Percentiles rank a stretch among this genome's conserved stretches.
Evolutionary conservation across 225 moss, liverwort and hornwort genomes (phyloP).

Genomic region (Neckera pumila): DNA sequence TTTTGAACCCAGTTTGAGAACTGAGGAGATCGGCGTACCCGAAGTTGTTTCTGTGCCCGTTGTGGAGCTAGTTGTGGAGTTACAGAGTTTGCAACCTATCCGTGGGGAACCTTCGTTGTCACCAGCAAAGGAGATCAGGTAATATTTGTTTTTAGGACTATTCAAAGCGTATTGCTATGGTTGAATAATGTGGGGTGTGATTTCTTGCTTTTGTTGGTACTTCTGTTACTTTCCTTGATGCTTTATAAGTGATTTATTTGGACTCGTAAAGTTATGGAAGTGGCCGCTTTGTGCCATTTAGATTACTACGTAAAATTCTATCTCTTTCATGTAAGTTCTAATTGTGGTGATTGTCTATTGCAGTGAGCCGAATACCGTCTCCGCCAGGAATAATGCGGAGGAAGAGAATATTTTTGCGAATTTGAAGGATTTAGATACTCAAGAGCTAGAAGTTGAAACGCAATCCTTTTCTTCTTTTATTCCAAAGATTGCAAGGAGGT

Average conservation of each 20-base stretch:
- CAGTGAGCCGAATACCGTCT: not conserved
- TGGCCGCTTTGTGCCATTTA: no score
- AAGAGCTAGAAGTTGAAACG: not conserved
- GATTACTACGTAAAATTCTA: not conserved
- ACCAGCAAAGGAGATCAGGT: not conserved
- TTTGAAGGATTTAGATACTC: not conserved
- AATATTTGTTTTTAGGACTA: not conserved
- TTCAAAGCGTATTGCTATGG: not conserved
- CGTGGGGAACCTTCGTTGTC: not conserved
- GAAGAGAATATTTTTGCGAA: not conserved
- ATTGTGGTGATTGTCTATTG: not conserved
- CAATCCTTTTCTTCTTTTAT: not conserved
- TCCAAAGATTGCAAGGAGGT: slow-evolving; percentile 3
- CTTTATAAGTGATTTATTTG: not conserved
- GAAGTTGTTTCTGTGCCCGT: not conserved
- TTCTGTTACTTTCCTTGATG: not conserved
- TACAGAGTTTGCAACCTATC: not conserved
- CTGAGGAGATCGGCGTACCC: not conserved
- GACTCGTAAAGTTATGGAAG: not conserved
- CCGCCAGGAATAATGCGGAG: not conserved
- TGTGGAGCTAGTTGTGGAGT: not conserved
- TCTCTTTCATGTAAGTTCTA: not conserved
- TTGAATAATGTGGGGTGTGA: no score
- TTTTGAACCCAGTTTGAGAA: not conserved
- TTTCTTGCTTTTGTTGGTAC: not conserved